Evolutionary conservation across 192 early-diverging fungal species (phyloP), one percentile per base, ranked within the genome.

Genomic region (Coemansia pectinata): DNA sequence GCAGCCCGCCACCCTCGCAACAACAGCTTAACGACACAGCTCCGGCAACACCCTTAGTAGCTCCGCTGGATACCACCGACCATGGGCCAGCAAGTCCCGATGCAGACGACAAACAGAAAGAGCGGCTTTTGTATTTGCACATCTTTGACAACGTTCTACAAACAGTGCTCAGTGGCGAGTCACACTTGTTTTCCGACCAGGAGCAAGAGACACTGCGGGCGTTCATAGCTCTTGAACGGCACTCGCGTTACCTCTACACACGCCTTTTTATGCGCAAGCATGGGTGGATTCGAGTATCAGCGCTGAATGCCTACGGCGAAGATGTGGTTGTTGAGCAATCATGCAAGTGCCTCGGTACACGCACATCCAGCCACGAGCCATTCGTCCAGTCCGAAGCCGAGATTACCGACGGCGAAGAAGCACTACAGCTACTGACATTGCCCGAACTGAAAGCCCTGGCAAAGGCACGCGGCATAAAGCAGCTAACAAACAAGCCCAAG

Each of bases 251-350:
- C 47, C 62, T 83, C 2, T 83, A 70, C 57, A 76, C 76, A 2
- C 81, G 81, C 2, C 55, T 83, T 9, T 83, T 72, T 33, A 74
- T 83, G 73, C 76, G 81, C 40, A 83, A 83, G 40, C 81, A 27
- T 25, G 66, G 72, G 17, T 83, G 81, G 81, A 53, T 76, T 40
- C 81, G 81, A 1, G 64, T 75, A 10, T 78, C 76, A 0, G 39
- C 66, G 8, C 55, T 83, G 5, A 31, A 33, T 5, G 67, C 60
- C 34, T 83, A 83, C 57, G 73, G 76, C 55, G 76, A 76, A 15
- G n/a, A 41, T 0, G 29, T 62, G 5, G 67, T 74, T 12, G 65
- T 83, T n/a, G 72, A 71, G 36, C 72, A 74, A 42, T 69, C 81
- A 25, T 83, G 81, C 67, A 72, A 64, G 61, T 59, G 36, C 38